phyloP scores from a whole-genome alignment of 495 filamentous ascomycete genomes.

The Talaromyces proteolyticus region DNA sequence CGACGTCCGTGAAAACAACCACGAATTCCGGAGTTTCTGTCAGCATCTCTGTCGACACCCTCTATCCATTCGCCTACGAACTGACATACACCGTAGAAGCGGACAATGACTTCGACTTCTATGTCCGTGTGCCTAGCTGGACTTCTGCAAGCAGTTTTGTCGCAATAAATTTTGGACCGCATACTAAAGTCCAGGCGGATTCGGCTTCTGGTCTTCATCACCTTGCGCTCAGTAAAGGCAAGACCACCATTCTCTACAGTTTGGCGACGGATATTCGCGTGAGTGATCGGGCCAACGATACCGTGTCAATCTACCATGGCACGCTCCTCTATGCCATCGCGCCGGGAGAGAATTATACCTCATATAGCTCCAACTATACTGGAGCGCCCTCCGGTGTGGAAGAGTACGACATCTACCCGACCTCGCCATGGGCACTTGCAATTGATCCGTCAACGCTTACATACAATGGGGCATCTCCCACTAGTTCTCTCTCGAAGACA shows the following conservation, averaged over 20 bases:
- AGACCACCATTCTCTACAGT: conserved; percentile 15
- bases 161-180: conserved; percentile 7
- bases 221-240: conserved; percentile 11
- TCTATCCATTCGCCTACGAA: conserved; percentile 46
- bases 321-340: conserved; percentile 50
- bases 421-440: conserved; percentile 14
- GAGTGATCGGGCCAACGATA: conserved; percentile 42
- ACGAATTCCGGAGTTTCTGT: conserved; percentile 2
- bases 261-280: conserved; percentile 18
- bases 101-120: conserved; percentile 33
- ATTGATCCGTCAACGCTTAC: conserved; percentile 16
- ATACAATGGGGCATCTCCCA: conserved; percentile 9
- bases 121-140: conserved; percentile 46
- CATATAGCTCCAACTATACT: conserved; percentile 13
- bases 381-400: conserved; percentile 9
- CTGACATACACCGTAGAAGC: conserved; percentile 42
- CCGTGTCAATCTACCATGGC: conserved; percentile 48
- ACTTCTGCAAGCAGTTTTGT: conserved; percentile 21
- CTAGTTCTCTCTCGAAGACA: conserved; percentile 29
- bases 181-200: conserved; percentile 9
- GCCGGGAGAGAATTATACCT: conserved; percentile 22
- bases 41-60: conserved; percentile 28
- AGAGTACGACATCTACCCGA: conserved; percentile 7
- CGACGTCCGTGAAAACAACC: conserved; percentile 5
- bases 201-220: conserved; percentile 18